phyloP scores from a whole-genome alignment of 139 green algal genomes.

The Ettlia oleoabundans region DNA sequence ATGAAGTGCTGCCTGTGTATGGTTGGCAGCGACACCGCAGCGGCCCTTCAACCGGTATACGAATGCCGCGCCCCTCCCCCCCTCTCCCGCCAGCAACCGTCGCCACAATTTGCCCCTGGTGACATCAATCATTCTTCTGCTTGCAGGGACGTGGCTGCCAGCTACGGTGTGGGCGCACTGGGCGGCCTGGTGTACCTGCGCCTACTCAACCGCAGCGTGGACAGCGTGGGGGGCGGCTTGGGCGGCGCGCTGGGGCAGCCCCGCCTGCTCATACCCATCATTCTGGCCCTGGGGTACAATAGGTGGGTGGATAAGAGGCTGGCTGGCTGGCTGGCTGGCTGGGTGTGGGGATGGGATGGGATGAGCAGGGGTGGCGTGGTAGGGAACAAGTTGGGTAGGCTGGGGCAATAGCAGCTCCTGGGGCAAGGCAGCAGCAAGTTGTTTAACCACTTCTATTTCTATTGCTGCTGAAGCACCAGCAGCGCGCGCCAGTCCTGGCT shows the following conservation, averaged over 20 bases:
- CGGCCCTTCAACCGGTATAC: too few species aligned
- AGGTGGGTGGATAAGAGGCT: too few species aligned
- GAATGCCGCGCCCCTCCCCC: neutral
- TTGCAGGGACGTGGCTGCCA: conserved; percentile 70
- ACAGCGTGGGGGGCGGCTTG: conserved; percentile 65
- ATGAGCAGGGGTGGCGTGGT: neutral
- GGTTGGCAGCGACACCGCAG: too few species aligned
- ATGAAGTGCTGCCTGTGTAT: too few species aligned
- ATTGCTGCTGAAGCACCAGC: too few species aligned
- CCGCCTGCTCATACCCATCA: conserved; percentile 89
- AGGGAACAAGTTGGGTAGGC: too few species aligned
- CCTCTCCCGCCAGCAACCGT: neutral
- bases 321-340: too few species aligned
- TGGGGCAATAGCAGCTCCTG: too few species aligned
- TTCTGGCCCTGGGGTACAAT: conserved; percentile 88
- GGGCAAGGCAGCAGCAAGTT: too few species aligned
- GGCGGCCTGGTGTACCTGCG: conserved; percentile 86
- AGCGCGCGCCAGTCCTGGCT: too few species aligned
- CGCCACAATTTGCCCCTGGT: neutral
- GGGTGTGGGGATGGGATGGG: neutral
- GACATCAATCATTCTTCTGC: neutral
- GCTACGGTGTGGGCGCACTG: conserved; percentile 83
- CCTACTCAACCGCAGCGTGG: conserved; percentile 80
- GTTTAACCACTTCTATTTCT: too few species aligned
- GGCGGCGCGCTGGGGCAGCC: conserved; percentile 63